Conservation (phyloP, 2,329 filamentous ascomycete species). For the Scedosporium aurantiacum region DNA sequence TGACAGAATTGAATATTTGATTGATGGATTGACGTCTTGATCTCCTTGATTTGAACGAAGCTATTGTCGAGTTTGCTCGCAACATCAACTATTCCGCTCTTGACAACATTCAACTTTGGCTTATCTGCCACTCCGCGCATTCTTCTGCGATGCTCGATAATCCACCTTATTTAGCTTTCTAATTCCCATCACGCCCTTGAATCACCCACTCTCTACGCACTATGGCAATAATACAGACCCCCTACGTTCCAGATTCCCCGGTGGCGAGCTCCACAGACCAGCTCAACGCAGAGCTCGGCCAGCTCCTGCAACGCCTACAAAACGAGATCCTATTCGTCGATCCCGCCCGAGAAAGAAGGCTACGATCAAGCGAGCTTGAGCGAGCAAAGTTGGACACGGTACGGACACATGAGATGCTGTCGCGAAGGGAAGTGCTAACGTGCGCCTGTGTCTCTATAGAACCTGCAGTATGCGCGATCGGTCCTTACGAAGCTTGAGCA, state of each 20-base stretch:
- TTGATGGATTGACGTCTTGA: too few relatives aligned
- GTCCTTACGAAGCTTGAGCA: slow-evolving; percentile 31
- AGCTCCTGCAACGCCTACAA: slow-evolving; percentile 56
- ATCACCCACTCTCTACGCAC: neutral
- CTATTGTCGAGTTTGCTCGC: too few relatives aligned
- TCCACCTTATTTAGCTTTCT: neutral
- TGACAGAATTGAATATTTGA: too few relatives aligned
- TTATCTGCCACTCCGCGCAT: too few relatives aligned
- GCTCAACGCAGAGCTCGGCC: slow-evolving; percentile 40
- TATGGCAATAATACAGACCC: slow-evolving; percentile 1
- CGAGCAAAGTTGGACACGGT: slow-evolving; percentile 6
- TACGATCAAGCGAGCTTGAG: slow-evolving; percentile 9
- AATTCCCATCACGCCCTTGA: neutral
- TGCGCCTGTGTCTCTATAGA: slow-evolving; percentile 32
- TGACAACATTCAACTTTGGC: too few relatives aligned
- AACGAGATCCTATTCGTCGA: slow-evolving; percentile 52
- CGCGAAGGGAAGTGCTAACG: neutral
- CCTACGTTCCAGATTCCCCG: neutral
- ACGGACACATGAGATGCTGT: neutral
- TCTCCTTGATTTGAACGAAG: too few relatives aligned
- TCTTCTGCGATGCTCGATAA: too few relatives aligned
- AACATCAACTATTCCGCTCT: too few relatives aligned
- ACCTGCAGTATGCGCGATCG: slow-evolving; percentile 43
- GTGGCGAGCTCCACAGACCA: slow-evolving; percentile 15
- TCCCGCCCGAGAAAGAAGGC: slow-evolving; percentile 37